Percentiles rank a stretch among this genome's conserved stretches.
These are phyloP conservation scores for Puccinia coronata DNA, from an alignment of 1,284 basidiomycete genomes.

Conservation along the genomic window DNA sequence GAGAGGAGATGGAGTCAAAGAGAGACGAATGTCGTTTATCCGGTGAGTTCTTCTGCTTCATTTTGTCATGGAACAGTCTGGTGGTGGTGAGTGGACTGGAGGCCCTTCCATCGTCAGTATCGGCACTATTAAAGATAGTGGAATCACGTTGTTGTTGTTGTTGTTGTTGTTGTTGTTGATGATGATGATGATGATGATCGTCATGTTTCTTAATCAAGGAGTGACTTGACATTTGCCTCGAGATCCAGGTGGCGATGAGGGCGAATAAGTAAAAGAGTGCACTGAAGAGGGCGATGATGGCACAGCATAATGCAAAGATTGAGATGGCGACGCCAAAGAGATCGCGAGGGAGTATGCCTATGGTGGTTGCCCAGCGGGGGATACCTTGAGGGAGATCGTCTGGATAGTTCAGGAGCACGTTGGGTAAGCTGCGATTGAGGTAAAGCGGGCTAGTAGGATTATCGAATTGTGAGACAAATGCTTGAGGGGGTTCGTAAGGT, in stretches of 20 bases:
- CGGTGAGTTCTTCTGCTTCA: no score
- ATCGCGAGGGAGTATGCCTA: conserved; percentile 5
- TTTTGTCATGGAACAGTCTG: not conserved
- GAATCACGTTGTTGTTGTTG: no score
- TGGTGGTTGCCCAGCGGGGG: conserved; percentile 18
- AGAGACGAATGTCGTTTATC: not conserved
- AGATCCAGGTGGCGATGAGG: conserved; percentile 3
- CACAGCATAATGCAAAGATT: conserved; percentile 16
- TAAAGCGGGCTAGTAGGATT: conserved; percentile 10
- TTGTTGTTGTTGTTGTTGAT: not conserved
- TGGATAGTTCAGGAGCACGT: conserved; percentile 28
- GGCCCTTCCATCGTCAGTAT: not conserved
- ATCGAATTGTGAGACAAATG: conserved; percentile 31
- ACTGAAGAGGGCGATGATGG: not conserved
- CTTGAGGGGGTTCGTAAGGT: conserved; percentile 23
- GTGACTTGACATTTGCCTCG: no score
- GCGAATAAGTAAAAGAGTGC: not conserved
- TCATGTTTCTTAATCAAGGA: conserved; percentile 7
- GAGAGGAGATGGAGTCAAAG: not conserved
- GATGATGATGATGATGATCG: not conserved
- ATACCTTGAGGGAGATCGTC: conserved; percentile 27
- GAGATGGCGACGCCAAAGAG: conserved; percentile 16
- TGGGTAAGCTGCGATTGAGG: conserved; percentile 39
- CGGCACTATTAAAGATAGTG: not conserved
- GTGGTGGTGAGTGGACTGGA: not conserved